Conservation (phyloP, 768 basidiomycete genomes). For the Leccinum subtestaceum region DNA sequence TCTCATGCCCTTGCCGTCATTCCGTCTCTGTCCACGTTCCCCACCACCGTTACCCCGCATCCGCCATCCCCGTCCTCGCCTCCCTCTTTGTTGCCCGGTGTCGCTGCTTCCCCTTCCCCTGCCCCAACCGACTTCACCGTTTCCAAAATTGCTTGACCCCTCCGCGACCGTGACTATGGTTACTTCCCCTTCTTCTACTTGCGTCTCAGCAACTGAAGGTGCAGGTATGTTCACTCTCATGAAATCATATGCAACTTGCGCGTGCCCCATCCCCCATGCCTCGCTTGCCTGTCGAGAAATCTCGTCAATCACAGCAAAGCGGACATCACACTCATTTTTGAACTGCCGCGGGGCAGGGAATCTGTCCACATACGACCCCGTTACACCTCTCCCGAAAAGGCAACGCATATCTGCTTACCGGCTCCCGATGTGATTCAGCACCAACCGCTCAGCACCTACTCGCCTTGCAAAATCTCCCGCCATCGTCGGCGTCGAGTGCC, state of each 20-base stretch:
- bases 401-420: slow-evolving; percentile 40
- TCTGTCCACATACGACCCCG: slow-evolving; percentile 29
- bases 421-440: slow-evolving; percentile 76
- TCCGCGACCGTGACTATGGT: background rate
- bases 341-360: slow-evolving; percentile 49
- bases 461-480: slow-evolving; percentile 71
- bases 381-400: background rate
- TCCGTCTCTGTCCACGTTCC: background rate
- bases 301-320: slow-evolving; percentile 52
- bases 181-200: background rate
- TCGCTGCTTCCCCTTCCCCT: background rate
- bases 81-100: background rate
- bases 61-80: slow-evolving; percentile 1
- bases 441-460: slow-evolving; percentile 56
- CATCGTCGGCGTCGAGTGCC: slow-evolving; percentile 78
- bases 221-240: slow-evolving; percentile 44
- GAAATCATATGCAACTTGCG: slow-evolving; percentile 57
- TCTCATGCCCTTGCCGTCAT: background rate
- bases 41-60: background rate
- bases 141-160: background rate
- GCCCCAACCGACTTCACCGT: background rate
- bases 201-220: background rate
- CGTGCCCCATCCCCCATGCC: slow-evolving; percentile 51
- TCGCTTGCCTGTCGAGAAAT: slow-evolving; percentile 61
- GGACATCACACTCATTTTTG: slow-evolving; percentile 29